phyloP scores from a whole-genome alignment of 805 yeast species.

The Naumovozyma baii region DNA sequence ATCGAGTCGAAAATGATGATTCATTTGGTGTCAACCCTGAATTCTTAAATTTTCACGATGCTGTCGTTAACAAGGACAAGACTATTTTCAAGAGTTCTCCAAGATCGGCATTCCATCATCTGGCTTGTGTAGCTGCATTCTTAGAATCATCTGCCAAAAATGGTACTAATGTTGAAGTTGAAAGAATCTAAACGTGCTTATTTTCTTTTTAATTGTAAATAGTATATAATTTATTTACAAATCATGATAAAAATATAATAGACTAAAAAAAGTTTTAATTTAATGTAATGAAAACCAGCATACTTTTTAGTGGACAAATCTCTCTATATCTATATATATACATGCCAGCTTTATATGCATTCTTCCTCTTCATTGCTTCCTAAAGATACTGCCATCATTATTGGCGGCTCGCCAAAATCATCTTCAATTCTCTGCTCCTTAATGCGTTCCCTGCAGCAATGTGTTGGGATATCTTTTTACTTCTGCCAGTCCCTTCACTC shows the following conservation, averaged over 20 bases:
- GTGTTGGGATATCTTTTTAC: slow-evolving; percentile 11
- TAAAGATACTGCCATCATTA: no score
- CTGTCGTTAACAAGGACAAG: slow-evolving; percentile 57
- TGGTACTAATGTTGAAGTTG: slow-evolving; percentile 44
- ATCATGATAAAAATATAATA: background rate
- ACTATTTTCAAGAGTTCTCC: slow-evolving; percentile 50
- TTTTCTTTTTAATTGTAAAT: no score
- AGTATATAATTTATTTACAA: background rate
- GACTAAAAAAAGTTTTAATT: no score
- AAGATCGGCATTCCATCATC: slow-evolving; percentile 78
- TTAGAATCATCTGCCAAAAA: slow-evolving; percentile 53
- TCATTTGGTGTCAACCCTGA: slow-evolving; percentile 51
- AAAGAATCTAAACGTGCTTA: slow-evolving; percentile 9
- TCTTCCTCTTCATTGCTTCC: no score
- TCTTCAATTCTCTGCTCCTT: background rate
- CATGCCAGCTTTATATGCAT: no score
- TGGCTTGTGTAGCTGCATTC: slow-evolving; percentile 83
- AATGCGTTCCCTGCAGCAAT: slow-evolving; percentile 10
- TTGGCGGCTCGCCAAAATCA: background rate
- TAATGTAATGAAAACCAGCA: no score
- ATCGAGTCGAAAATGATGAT: slow-evolving; percentile 33
- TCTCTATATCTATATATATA: no score
- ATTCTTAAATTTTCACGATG: slow-evolving; percentile 46
- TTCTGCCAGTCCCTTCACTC: slow-evolving; percentile 10
- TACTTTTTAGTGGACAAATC: no score